phyloP scores from a whole-genome alignment of 2,329 filamentous ascomycete genomes.

The Calycina marina region DNA sequence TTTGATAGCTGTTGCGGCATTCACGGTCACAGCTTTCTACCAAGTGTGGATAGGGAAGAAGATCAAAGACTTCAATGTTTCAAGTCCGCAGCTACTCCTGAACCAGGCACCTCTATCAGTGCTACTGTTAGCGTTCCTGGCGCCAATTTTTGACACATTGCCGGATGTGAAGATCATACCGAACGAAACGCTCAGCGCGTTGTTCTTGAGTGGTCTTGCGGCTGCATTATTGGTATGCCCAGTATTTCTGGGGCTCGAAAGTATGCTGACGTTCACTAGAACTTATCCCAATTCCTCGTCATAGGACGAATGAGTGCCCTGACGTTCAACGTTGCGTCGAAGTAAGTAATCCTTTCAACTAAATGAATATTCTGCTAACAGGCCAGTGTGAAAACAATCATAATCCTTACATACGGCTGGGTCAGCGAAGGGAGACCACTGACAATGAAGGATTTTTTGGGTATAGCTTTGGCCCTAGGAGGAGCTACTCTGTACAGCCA shows the following conservation, averaged over 20 bases:
- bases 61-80: conserved; percentile 29
- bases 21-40: conserved; percentile 30
- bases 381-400: conserved; percentile 30
- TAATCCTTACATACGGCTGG: conserved; percentile 31
- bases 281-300: too few species aligned
- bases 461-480: conserved; percentile 29
- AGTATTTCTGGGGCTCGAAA: conserved; percentile 25
- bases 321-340: conserved; percentile 22
- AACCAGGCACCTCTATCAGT: conserved; percentile 32
- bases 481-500: conserved; percentile 32
- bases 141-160: conserved; percentile 28
- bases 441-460: conserved; percentile 26
- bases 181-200: conserved; percentile 25
- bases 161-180: conserved; percentile 21
- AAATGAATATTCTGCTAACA: conserved; percentile 5
- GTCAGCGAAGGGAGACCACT: conserved; percentile 29
- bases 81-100: conserved; percentile 28
- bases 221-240: conserved; percentile 27
- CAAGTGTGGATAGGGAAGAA: conserved; percentile 35
- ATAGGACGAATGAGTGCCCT: too few species aligned
- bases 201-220: conserved; percentile 28
- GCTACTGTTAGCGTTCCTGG: conserved; percentile 27
- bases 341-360: conserved; percentile 10
- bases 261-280: conserved; percentile 18
- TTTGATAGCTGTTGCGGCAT: conserved; percentile 28